Percentiles rank a stretch among this genome's conserved stretches.
phyloP scores from a whole-genome alignment of 768 basidiomycete species.

The Collybia nuda region DNA sequence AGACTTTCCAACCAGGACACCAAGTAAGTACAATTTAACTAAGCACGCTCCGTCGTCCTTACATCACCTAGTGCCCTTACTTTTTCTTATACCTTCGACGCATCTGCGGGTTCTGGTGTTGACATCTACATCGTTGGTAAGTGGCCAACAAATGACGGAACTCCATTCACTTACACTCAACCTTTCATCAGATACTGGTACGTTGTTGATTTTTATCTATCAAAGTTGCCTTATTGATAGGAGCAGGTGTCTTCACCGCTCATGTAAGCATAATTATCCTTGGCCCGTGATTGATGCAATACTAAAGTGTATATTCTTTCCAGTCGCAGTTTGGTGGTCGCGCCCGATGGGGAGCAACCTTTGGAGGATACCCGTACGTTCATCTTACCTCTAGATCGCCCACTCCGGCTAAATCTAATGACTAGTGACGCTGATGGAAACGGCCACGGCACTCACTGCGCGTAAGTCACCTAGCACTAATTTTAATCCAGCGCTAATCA shows the following conservation, averaged over 20 bases:
- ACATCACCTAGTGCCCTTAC: slow-evolving; percentile 7
- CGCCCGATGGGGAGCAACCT: slow-evolving; percentile 36
- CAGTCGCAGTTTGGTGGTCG: slow-evolving; percentile 40
- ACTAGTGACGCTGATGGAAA: slow-evolving; percentile 30
- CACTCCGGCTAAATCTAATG: neutral
- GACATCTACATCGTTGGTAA: slow-evolving; percentile 39
- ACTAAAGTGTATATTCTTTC: neutral
- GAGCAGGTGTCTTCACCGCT: slow-evolving; percentile 6
- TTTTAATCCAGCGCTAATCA: neutral
- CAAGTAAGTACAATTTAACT: neutral
- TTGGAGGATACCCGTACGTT: slow-evolving; percentile 22
- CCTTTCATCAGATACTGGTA: neutral
- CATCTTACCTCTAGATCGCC: neutral
- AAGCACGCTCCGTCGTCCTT: neutral
- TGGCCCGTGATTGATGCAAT: neutral
- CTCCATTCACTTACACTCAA: neutral
- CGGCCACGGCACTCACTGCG: slow-evolving; percentile 39
- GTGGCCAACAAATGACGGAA: neutral
- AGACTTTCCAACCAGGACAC: slow-evolving; percentile 13
- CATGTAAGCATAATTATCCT: slow-evolving; percentile 1
- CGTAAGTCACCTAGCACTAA: slow-evolving; percentile 17
- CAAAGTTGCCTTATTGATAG: neutral
- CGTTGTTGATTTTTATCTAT: neutral
- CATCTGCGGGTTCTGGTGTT: slow-evolving; percentile 12
- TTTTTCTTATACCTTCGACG: slow-evolving; percentile 14